These are phyloP conservation scores for Microsporum audouinii DNA, from an alignment of 2,329 filamentous ascomycete species.

Conservation along the genomic window DNA sequence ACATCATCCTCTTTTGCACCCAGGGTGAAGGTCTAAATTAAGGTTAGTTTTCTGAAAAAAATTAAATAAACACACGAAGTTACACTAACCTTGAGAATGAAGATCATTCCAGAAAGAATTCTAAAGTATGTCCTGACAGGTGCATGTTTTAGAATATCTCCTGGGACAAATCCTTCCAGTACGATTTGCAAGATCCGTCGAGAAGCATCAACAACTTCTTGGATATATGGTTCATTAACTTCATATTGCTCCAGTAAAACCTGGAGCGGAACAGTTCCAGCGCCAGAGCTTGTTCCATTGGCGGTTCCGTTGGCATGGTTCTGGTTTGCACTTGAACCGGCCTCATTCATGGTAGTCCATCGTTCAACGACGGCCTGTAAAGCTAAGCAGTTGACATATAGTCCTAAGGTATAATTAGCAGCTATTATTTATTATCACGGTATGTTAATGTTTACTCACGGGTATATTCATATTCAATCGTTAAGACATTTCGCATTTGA, in stretches of 20 bases:
- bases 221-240: slow-evolving; percentile 50
- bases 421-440: background rate
- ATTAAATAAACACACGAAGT: background rate
- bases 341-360: slow-evolving; percentile 58
- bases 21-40: slow-evolving; percentile 45
- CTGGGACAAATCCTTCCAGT: slow-evolving; percentile 47
- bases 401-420: slow-evolving; percentile 21
- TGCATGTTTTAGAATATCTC: slow-evolving; percentile 49
- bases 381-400: slow-evolving; percentile 89
- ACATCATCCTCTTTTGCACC: slow-evolving; percentile 53
- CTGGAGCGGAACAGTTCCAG: slow-evolving; percentile 26
- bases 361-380: slow-evolving; percentile 90
- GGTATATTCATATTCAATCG: slow-evolving; percentile 92
- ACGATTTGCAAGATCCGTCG: slow-evolving; percentile 50
- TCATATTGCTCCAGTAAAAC: slow-evolving; percentile 40
- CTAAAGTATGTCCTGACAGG: slow-evolving; percentile 55
- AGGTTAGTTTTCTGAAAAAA: slow-evolving; percentile 10
- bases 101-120: slow-evolving; percentile 53
- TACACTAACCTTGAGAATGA: slow-evolving; percentile 46
- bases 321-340: slow-evolving; percentile 16
- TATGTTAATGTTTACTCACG: slow-evolving; percentile 39
- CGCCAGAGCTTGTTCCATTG: slow-evolving; percentile 8
- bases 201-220: slow-evolving; percentile 51
- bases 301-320: slow-evolving; percentile 16
- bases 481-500: slow-evolving; percentile 61